Evolutionary conservation across 768 basidiomycete genomes (phyloP), one percentile per base, ranked within the genome.

Genomic region (Astraeus odoratus): DNA sequence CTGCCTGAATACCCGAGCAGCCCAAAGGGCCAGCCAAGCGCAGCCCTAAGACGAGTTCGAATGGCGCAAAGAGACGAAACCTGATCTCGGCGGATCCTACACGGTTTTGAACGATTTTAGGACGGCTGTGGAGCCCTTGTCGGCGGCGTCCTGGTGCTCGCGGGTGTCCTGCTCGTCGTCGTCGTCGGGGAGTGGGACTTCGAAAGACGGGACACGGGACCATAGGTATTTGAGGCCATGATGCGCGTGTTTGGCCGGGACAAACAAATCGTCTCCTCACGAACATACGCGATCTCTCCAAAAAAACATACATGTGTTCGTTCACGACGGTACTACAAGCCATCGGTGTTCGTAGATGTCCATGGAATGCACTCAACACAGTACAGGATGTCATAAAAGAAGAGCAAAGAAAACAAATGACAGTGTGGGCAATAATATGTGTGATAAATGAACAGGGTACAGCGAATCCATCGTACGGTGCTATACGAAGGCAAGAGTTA

Each of bases 81-180:
- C 64, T 66, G 81, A 83, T 83, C 83, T 86, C 73, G 51, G 41
- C 65, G 67, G 73, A 80, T 87, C 69, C 74, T 60, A 63, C 64
- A 81, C 73, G 72, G 78, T 83, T 83, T 67, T 63, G 51, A 49
- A 64, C 68, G 71, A 62, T 84, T 78, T 66, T 78, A 84, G 72
- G 72, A 78, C 69, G 51, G 19, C 44, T 1, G 7, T 8, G 5
- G 8, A 34, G 42, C 34, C 15, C 39, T 29, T 19, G 39, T 44
- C 1, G 29, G 5, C 12, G 29, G 26, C 16, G 42, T 47, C 24
- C 10, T 20, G 53, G 31, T 37, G 39, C 33, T 37, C 35, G 27
- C 25, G 18, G 22, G 44, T 12, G 44, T 31, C 48, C 33, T 29
- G 35, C 33, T 20, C 31, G 18, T 42, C 30, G 47, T 41, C 39